Evolutionary conservation across 1,284 basidiomycete species (phyloP), one percentile per base, ranked within the genome.

Genomic region (Marasmius oreades): DNA sequence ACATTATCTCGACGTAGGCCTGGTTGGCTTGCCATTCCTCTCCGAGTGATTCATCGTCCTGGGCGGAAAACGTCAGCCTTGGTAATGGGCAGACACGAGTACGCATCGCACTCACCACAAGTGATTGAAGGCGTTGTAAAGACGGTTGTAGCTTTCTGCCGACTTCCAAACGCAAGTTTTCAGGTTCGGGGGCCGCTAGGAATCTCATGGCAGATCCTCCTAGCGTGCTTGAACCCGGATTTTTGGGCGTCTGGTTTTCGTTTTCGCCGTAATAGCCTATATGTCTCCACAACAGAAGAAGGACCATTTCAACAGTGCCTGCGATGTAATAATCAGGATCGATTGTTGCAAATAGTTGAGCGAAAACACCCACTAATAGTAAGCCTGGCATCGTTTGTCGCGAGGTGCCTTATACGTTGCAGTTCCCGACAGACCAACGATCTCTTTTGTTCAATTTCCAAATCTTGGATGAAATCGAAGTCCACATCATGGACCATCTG

Each of bases 221-320:
- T n/a, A 50, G 8, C 18, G 79, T 73, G n/a, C 76, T 73, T 37
- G 67, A 71, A 63, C 68, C 72, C 58, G 71, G 70, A 64, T 66
- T 74, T 63, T 71, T 71, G 61, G 67, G 63, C 7, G 16, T 42
- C 14, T 5, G 14, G 56, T 69, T 68, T 47, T 67, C 73, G 55
- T 67, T 75, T 62, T 77, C 74, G 14, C 76, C 67, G 63, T 86
- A 90, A 61, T 82, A 81, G 18, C 84, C 78, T 37, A 95, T 68
- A 68, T 98, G 95, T 33, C 93, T 80, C 88, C 92, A 95, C 11
- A 94, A 77, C 24, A 97, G 76, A 5, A 97, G 77, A 6, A 97
- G 75, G 6, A 93, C 71, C 77, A 95, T 90, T 71, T 97, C 94
- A 50, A 88, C 75, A 47, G 88, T 85, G 61, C 85, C 92, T 89